Base-by-base conservation (phyloP, 768 basidiomycete genomes). In the Leccinellum albellum region DNA sequence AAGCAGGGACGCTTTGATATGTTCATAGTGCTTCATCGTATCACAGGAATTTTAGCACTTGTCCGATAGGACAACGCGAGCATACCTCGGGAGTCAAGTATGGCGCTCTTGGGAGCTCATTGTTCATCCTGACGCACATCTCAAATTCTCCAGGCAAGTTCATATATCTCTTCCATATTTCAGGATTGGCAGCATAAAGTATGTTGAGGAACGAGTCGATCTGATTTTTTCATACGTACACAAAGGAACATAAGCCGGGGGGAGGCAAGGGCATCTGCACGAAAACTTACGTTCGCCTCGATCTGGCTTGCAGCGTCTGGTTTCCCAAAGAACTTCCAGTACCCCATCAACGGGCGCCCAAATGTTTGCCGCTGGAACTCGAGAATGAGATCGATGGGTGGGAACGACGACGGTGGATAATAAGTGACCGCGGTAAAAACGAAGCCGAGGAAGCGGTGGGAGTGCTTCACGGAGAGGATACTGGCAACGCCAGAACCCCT, bases 301-400 rank as follows among this genome's bases (percentile, higher is more conserved):
- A 76, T 73, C 56, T 71, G 8, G 13, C 49, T 51, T 3, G 71
- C 68, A 6, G 75, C 73, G 6, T 62, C 69, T 8, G 71, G 70
- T 47, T 62, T 61, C 4, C 54, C 58, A 35, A 80, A 63, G 53
- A 74, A 77, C 50, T 61, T 61, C 77, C 77, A 79, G 57, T 79
- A 81, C 6, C 78, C 79, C 54, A 73, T 61, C 13, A 75, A 51
- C 15, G 78, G 77, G 28, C 69, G 71, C 15, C 76, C 77, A 51
- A 69, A 59, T n/a, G 37, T 42, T 49, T 70, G 51, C 53, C 63
- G 64, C 42, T 68, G 63, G 31, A 61, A 54, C 47, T 70, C 66
- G 32, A 74, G 62, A 21, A 67, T 53, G 13, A 59, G 10, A n/a
- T 69, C 55, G 29, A 73, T 48, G 20, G 75, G 66, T 24, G 69